Evolutionary conservation across 116 monocot genomes (phyloP).

Genomic region (Dioscorea cayenensis): DNA sequence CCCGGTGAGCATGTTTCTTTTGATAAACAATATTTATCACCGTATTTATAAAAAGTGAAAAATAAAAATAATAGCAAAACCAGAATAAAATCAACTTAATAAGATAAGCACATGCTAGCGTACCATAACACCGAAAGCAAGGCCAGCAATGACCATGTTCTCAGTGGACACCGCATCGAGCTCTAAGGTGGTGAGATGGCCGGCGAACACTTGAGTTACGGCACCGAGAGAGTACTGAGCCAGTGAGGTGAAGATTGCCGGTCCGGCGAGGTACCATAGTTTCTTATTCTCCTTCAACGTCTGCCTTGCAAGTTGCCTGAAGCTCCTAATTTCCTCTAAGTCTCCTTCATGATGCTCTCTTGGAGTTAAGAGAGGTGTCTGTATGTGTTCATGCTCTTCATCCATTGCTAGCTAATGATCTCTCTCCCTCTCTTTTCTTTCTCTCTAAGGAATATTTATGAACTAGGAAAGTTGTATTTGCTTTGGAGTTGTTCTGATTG

Average conservation of each 20-base stretch:
- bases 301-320: neutral
- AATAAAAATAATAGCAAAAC: too few species aligned
- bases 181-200: slow-evolving; percentile 66
- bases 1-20: too few species aligned
- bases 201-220: slow-evolving; percentile 59
- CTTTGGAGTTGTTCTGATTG: too few species aligned
- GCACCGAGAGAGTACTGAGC: slow-evolving; percentile 76
- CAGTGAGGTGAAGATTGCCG: slow-evolving; percentile 56
- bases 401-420: neutral
- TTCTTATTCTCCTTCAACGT: slow-evolving; percentile 32
- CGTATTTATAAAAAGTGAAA: too few species aligned
- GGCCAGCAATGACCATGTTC: slow-evolving; percentile 74
- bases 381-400: neutral
- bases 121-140: slow-evolving; percentile 79
- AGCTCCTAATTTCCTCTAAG: neutral
- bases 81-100: too few species aligned
- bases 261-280: slow-evolving; percentile 65
- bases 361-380: neutral
- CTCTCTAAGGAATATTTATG: too few species aligned
- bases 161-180: slow-evolving; percentile 71
- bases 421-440: too few species aligned
- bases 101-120: too few species aligned
- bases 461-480: too few species aligned
- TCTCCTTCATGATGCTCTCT: neutral
- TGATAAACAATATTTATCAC: too few species aligned